Evolutionary conservation across 2,329 filamentous ascomycete species (phyloP), one percentile per base, ranked within the genome.

Genomic region (Xylariaceae sp.): DNA sequence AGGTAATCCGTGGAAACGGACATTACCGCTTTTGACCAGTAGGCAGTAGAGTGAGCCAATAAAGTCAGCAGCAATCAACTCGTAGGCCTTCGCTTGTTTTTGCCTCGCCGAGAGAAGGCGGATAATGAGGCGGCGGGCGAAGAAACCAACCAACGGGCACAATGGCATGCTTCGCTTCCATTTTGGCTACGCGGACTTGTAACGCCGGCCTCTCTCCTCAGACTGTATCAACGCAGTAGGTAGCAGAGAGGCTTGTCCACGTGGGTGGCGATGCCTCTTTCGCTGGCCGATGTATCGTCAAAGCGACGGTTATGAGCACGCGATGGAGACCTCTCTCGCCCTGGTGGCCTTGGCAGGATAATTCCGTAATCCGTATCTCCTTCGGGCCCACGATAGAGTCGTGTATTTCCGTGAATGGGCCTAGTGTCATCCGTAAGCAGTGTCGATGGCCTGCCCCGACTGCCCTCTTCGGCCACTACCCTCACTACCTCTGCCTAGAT

Each of bases 61-160:
- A 30, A 30, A 30, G 23, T 30, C 23, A 30, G 23, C 23, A 30
- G 23, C 23, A 30, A 30, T 30, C 23, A 42, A 42, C 6, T 42
- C 11, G 37, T 9, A 42, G 23, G 30, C 10, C 17, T 49, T 56
- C 54, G 45, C 47, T 56, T 56, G 56, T 37, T 57, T 53, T 50
- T 42, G 6, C 23, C 56, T 44, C 30, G 30, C 10, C n/a, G 4
- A 17, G 39, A 45, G 56, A 9, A 53, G 35, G 34, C 9, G 7
- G 18, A 35, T 35, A n/a, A 56, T 58, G 58, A 54, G 56, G 51
- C 53, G 59, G 44, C 23, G 23, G 18, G 8, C 9, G 11, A 42
- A 1, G 9, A 42, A 42, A 8, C 9, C 37, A 42, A 13, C 23
- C 23, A 30, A 30, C 23, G 11, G 37, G 37, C 8, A 42, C 37